Evolutionary conservation across 2,329 filamentous ascomycete species (phyloP), one percentile per base, ranked within the genome.

Genomic region (Ascochyta pisi): DNA sequence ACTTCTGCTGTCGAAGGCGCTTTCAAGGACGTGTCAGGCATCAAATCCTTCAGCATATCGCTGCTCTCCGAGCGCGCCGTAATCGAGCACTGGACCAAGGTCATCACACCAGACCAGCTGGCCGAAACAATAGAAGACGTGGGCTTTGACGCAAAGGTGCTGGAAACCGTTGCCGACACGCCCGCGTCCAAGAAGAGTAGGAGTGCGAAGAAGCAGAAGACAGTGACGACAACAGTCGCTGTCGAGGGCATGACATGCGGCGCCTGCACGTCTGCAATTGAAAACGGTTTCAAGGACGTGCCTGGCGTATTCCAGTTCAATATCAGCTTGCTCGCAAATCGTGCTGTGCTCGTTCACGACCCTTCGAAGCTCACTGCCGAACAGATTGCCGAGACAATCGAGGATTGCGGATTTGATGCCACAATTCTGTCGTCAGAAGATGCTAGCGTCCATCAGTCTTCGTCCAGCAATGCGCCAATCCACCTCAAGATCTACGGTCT

Each of bases 211-310:
- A 80, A 60, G 77, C 78, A 46, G 68, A 84, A 60, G 54, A 77
- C 72, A 29, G 82, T 88, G 53, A 91, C 86, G 0, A 97, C 93
- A 0, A 98, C 93, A 0, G 83, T 99, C 16, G 87, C 90, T 4
- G 91, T 99, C 50, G 91, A 95, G 64, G 95, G 95, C 46, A 99
- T 99, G 95, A 99, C 95, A 1, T 98, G 95, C 72, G 94, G 94
- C 22, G 92, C 95, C 38, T 99, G 95, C 76, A 98, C 95, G 0
- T 94, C 94, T 1, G 92, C 94, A 6, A 87, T 98, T 1, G 91
- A 97, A 69, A 84, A 86, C 46, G 92, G 90, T 3, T 95, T 99
- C 77, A 85, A 86, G 63, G 85, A 84, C 60, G 77, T 94, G 2
- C 86, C 90, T 9, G 95, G 95, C 22, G 76, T 98, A 15, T 72